These are phyloP conservation scores for Dendryphion nanum DNA, from an alignment of 2,329 filamentous ascomycete species.

Conservation along the genomic window DNA sequence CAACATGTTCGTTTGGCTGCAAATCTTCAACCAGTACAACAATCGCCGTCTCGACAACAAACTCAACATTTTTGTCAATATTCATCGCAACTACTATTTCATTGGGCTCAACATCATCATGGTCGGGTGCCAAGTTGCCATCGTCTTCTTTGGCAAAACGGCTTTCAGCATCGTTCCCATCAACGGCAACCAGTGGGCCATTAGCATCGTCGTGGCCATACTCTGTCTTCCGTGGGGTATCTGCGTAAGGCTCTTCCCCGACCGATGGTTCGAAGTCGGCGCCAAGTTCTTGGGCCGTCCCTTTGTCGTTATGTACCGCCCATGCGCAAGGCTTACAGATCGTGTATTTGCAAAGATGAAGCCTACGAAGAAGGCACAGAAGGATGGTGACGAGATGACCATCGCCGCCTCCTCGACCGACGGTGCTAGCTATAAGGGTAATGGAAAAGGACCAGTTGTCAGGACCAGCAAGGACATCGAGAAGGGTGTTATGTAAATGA, in stretches of 20 bases:
- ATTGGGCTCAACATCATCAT: conserved; percentile 57
- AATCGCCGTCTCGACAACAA: conserved; percentile 61
- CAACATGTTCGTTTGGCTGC: conserved; percentile 69
- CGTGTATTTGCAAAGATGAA: conserved; percentile 13
- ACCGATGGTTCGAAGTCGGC: conserved; percentile 29
- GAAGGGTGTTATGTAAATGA: conserved; percentile 14
- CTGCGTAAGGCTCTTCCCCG: conserved; percentile 52
- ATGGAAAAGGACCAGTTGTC: conserved; percentile 15
- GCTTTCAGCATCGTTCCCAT: conserved; percentile 54
- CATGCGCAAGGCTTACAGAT: conserved; percentile 12
- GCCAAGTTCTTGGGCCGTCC: conserved; percentile 23
- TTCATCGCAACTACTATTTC: conserved; percentile 58
- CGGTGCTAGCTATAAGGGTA: conserved; percentile 8
- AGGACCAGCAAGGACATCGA: conserved; percentile 11
- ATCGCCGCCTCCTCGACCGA: conserved; percentile 9
- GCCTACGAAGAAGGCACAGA: conserved; percentile 10
- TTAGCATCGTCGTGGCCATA: conserved; percentile 50
- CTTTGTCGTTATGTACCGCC: conserved; percentile 22
- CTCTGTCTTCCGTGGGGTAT: conserved; percentile 53
- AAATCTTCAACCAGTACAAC: conserved; percentile 69
- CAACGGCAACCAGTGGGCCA: conserved; percentile 55
- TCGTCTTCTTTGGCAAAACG: conserved; percentile 54
- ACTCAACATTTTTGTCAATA: conserved; percentile 60
- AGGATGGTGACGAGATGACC: conserved; percentile 2
- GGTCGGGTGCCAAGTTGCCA: conserved; percentile 56